Conservation (phyloP, 257 asterid genomes). For the Petunia secreta region DNA sequence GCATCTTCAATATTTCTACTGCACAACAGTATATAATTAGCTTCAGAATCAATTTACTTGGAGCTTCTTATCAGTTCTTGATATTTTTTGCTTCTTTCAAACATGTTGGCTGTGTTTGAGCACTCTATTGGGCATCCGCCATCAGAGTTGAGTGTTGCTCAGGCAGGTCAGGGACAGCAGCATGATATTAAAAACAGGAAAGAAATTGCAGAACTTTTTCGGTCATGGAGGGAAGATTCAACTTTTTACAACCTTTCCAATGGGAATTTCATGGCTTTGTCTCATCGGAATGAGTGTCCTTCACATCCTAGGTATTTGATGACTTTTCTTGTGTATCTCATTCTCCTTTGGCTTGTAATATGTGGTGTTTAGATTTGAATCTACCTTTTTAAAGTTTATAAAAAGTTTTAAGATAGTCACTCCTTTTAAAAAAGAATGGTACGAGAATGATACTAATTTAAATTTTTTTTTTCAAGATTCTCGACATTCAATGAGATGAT, state of each 20-base stretch:
- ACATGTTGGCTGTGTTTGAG: constrained; percentile 65
- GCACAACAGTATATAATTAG: too few species aligned
- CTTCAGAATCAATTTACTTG: too few species aligned
- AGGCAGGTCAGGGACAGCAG: constrained; percentile 26
- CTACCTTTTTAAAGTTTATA: too few species aligned
- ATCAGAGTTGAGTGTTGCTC: constrained; percentile 44
- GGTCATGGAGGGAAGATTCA: constrained; percentile 57
- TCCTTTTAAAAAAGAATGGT: too few species aligned
- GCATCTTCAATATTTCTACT: neutral
- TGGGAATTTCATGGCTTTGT: constrained; percentile 65
- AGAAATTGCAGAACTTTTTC: constrained; percentile 51
- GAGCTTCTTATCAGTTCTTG: neutral
- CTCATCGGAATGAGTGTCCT: constrained; percentile 56
- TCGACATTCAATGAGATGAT: too few species aligned
- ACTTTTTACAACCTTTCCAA: constrained; percentile 52
- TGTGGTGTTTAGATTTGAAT: too few species aligned
- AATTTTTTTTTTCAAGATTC: too few species aligned
- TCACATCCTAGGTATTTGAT: constrained; percentile 49
- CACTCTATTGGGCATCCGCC: constrained; percentile 52
- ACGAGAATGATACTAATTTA: too few species aligned
- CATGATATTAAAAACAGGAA: constrained; percentile 40
- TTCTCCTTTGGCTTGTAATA: too few species aligned
- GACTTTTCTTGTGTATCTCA: too few species aligned
- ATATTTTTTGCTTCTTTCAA: neutral
- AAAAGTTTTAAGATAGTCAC: too few species aligned